Conservation (phyloP, 352 stramenopile species). For the Pythium volutum region DNA sequence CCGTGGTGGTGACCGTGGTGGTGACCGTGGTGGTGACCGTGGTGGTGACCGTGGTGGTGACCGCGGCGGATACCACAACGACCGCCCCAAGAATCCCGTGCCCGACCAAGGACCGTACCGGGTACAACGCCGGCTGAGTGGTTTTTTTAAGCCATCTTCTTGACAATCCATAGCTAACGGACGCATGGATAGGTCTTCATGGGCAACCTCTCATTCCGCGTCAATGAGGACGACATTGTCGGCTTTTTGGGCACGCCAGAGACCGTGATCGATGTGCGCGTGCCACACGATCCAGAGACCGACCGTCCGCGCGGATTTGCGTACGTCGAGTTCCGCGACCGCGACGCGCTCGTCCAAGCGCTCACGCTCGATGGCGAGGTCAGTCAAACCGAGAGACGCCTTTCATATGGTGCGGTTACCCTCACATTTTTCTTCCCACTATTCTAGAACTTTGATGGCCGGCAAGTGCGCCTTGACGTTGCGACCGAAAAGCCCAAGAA, state of each 20-base stretch:
- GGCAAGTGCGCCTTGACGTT: conserved; percentile 68
- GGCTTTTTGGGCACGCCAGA: conserved; percentile 56
- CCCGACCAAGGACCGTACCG: conserved; percentile 78
- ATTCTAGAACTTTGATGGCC: conserved; percentile 42
- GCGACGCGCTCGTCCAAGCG: conserved; percentile 60
- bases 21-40: conserved; percentile 21
- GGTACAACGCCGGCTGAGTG: conserved; percentile 26
- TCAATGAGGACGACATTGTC: conserved; percentile 65
- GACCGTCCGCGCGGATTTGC: conserved; percentile 79
- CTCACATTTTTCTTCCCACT: too few species aligned
- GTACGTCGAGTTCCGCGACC: conserved; percentile 80
- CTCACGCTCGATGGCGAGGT: conserved; percentile 58
- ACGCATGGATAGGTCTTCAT: conserved; percentile 50
- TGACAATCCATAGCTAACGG: neutral
- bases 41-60: conserved; percentile 14
- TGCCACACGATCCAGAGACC: conserved; percentile 59
- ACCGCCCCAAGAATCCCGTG: conserved; percentile 72
- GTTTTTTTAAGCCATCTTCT: neutral
- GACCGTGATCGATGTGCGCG: conserved; percentile 64
- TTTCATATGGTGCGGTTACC: too few species aligned
- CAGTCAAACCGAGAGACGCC: too few species aligned
- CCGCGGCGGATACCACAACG: conserved; percentile 21
- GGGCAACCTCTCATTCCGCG: conserved; percentile 76
- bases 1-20: conserved; percentile 7
- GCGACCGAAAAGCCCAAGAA: conserved; percentile 52